Percentiles rank a stretch among this genome's conserved stretches.
Conservation (phyloP, 2,329 filamentous ascomycete species). For the Rhynchosporium secalis region DNA sequence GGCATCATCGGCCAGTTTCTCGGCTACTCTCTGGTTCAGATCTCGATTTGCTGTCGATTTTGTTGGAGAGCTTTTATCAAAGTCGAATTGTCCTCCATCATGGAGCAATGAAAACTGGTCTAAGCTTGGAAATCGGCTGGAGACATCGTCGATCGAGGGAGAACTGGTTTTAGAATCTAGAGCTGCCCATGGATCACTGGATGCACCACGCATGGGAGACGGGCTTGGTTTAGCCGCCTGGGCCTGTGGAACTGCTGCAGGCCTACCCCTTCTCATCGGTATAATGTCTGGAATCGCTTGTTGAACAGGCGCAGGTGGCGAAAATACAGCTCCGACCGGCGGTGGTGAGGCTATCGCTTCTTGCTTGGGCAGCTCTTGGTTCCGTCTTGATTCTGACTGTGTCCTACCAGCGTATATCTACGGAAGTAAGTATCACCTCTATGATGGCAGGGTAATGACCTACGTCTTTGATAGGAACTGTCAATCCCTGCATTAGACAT, state of each 20-base stretch:
- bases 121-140: slow-evolving; percentile 81
- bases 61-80: slow-evolving; percentile 59
- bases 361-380: slow-evolving; percentile 58
- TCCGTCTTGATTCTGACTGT: slow-evolving; percentile 60
- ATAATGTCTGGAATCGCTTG: slow-evolving; percentile 82
- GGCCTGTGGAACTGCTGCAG: slow-evolving; percentile 53
- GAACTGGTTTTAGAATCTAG: slow-evolving; percentile 67
- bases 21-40: slow-evolving; percentile 66
- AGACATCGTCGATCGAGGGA: slow-evolving; percentile 72
- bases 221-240: slow-evolving; percentile 57
- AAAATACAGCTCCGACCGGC: slow-evolving; percentile 77
- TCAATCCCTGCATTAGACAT: slow-evolving; percentile 83
- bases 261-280: slow-evolving; percentile 88
- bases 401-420: slow-evolving; percentile 71
- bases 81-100: slow-evolving; percentile 83
- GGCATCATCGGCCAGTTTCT: slow-evolving; percentile 80
- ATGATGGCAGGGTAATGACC: slow-evolving; percentile 40
- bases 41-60: slow-evolving; percentile 51
- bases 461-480: slow-evolving; percentile 87
- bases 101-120: slow-evolving; percentile 92
- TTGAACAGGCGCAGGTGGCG: slow-evolving; percentile 69
- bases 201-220: slow-evolving; percentile 68
- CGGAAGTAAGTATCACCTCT: slow-evolving; percentile 17
- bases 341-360: slow-evolving; percentile 53
- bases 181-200: slow-evolving; percentile 85